These are phyloP conservation scores for Pythium vanterpoolii DNA, from an alignment of 352 stramenopile genomes.

Conservation along the genomic window DNA sequence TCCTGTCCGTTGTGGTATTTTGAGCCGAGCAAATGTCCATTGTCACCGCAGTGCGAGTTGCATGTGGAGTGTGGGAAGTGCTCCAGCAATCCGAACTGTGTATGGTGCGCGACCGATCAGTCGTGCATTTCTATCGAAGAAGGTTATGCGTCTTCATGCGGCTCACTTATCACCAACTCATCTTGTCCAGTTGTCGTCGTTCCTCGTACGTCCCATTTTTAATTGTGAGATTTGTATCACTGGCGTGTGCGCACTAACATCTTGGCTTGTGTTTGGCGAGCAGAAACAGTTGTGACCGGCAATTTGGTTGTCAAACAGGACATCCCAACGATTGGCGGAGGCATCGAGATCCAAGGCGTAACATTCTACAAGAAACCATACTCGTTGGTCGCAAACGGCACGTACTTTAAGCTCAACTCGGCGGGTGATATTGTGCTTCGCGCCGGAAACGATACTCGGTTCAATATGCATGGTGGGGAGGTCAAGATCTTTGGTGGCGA, in stretches of 20 bases:
- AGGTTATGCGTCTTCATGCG: slow-evolving; percentile 75
- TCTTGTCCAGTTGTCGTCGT: slow-evolving; percentile 83
- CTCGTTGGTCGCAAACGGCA: slow-evolving; percentile 39
- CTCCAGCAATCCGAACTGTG: slow-evolving; percentile 57
- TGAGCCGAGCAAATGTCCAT: slow-evolving; percentile 56
- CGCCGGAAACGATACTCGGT: slow-evolving; percentile 62
- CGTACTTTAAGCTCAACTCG: slow-evolving; percentile 34
- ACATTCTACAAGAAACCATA: slow-evolving; percentile 37
- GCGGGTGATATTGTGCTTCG: slow-evolving; percentile 49
- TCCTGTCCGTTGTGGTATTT: slow-evolving; percentile 65
- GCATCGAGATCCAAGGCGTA: slow-evolving; percentile 34
- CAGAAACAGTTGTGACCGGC: slow-evolving; percentile 54
- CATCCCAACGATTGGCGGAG: slow-evolving; percentile 34
- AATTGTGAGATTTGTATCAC: background rate
- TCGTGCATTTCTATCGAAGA: slow-evolving; percentile 86
- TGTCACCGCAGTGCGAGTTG: slow-evolving; percentile 53
- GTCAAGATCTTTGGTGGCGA: slow-evolving; percentile 61
- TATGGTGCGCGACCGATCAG: slow-evolving; percentile 88
- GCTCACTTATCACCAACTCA: slow-evolving; percentile 74
- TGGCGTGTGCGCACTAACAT: background rate
- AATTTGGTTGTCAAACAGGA: slow-evolving; percentile 55
- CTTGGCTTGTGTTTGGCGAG: background rate
- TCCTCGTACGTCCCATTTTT: slow-evolving; percentile 36
- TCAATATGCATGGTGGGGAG: slow-evolving; percentile 57
- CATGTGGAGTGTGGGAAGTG: slow-evolving; percentile 65